Evolutionary conservation across 495 filamentous ascomycete species (phyloP).

Genomic region (Penicillium silybi): DNA sequence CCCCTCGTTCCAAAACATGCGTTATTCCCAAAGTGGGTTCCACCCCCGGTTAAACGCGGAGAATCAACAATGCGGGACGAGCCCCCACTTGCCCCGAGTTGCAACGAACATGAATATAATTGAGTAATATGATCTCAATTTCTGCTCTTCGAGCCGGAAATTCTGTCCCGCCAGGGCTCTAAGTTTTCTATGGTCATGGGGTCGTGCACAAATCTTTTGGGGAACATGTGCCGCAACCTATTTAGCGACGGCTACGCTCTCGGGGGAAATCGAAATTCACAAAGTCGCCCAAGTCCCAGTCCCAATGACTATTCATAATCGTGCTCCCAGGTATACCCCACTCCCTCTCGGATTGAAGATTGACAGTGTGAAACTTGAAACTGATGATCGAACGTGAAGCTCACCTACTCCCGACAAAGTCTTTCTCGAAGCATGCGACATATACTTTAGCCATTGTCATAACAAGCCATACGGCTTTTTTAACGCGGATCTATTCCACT

Average conservation of each 20-base stretch:
- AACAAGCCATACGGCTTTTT: slow-evolving; percentile 33
- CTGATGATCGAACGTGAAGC: background rate
- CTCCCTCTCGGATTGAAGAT: background rate
- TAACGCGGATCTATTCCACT: slow-evolving; percentile 20
- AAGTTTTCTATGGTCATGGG: slow-evolving; percentile 2
- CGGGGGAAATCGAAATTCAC: background rate
- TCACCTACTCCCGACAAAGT: slow-evolving; percentile 13
- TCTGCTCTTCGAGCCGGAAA: background rate
- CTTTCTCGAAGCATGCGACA: slow-evolving; percentile 22
- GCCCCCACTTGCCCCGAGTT: slow-evolving; percentile 5
- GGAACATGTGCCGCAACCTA: background rate
- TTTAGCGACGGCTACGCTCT: background rate
- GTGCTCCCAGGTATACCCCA: background rate
- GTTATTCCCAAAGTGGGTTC: background rate
- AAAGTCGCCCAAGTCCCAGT: background rate
- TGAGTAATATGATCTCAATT: slow-evolving; percentile 12
- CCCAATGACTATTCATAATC: background rate
- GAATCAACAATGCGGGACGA: background rate
- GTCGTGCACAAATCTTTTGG: background rate
- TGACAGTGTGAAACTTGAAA: background rate
- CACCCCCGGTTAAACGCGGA: slow-evolving; percentile 13
- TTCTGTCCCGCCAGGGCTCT: background rate
- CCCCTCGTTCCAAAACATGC: too few species aligned
- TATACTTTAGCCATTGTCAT: slow-evolving; percentile 28
- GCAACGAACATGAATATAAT: slow-evolving; percentile 4